A percentile compares a stretch with the other conserved stretches of the same genome.
phyloP scores from a whole-genome alignment of 2,329 filamentous ascomycete species.

The Exserohilum turcica region DNA sequence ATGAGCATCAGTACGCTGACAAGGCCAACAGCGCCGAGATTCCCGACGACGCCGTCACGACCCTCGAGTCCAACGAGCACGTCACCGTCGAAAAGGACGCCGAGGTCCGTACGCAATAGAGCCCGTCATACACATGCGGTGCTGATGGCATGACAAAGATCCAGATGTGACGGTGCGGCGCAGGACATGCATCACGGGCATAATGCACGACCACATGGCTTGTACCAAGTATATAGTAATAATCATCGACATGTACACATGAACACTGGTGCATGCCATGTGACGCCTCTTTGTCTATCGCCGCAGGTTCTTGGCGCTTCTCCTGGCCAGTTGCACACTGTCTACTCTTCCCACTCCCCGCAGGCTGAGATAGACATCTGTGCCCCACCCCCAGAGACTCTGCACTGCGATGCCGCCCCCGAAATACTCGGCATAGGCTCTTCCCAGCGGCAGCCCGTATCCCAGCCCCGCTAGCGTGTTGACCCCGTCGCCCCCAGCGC shows the following conservation, averaged over 20 bases:
- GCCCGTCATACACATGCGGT: not conserved
- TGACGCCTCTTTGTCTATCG: not conserved
- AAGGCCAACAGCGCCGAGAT: constrained; percentile 68
- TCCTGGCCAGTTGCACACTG: constrained; percentile 9
- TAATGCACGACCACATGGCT: constrained; percentile 5
- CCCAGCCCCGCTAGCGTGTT: constrained; percentile 86
- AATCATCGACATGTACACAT: not conserved
- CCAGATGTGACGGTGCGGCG: constrained; percentile 2
- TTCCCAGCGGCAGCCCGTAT: constrained; percentile 86
- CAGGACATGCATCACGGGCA: not conserved
- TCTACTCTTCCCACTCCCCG: constrained; percentile 61
- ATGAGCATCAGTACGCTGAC: constrained; percentile 10
- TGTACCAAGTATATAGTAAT: constrained; percentile 10
- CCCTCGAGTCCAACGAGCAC: constrained; percentile 71
- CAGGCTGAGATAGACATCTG: constrained; percentile 68
- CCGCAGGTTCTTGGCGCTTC: constrained; percentile 5
- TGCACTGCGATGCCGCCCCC: constrained; percentile 94
- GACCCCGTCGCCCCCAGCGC: constrained; percentile 71
- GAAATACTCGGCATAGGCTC: constrained; percentile 98
- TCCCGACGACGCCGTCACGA: constrained; percentile 67
- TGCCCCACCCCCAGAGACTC: constrained; percentile 91
- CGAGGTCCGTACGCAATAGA: constrained; percentile 73
- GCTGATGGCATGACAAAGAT: constrained; percentile 12
- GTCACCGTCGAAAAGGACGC: constrained; percentile 80
- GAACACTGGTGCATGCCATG: not conserved